Conservation (phyloP, 1,284 basidiomycete species). For the Heliocybe sulcata region DNA sequence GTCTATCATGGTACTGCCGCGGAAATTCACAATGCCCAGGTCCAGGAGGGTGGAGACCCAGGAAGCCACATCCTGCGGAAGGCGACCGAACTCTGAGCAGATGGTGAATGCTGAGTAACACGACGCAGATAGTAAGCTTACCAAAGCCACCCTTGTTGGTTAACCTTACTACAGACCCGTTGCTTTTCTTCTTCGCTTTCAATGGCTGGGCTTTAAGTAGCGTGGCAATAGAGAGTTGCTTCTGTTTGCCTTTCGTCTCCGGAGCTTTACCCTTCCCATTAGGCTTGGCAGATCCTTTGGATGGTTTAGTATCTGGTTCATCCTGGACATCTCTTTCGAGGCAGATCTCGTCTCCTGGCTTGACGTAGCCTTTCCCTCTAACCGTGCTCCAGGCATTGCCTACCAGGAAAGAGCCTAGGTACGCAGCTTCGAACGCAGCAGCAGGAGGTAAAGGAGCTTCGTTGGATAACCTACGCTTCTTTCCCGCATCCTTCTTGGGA, state of each 20-base stretch:
- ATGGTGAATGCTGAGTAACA: constrained; percentile 2
- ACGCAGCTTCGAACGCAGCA: constrained; percentile 24
- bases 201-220: constrained; percentile 54
- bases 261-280: constrained; percentile 18
- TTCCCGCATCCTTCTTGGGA: constrained; percentile 21
- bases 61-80: constrained; percentile 58
- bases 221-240: constrained; percentile 54
- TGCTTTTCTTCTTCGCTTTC: constrained; percentile 52
- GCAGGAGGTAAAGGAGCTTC: constrained; percentile 14
- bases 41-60: constrained; percentile 75
- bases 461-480: constrained; percentile 38
- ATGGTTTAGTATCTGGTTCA: constrained; percentile 18
- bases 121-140: constrained; percentile 19
- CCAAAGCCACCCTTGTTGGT: constrained; percentile 61
- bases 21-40: constrained; percentile 55
- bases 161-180: constrained; percentile 49
- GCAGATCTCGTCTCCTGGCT: constrained; percentile 50
- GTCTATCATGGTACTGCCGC: constrained; percentile 59
- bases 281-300: constrained; percentile 9
- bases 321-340: constrained; percentile 49
- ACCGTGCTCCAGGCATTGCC: constrained; percentile 76
- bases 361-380: constrained; percentile 65
- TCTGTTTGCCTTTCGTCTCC: constrained; percentile 29
- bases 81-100: constrained; percentile 58
- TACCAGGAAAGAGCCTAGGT: constrained; percentile 66